Base-by-base conservation (phyloP, 2,329 filamentous ascomycete species). In the Trichoderma oligosporum region DNA sequence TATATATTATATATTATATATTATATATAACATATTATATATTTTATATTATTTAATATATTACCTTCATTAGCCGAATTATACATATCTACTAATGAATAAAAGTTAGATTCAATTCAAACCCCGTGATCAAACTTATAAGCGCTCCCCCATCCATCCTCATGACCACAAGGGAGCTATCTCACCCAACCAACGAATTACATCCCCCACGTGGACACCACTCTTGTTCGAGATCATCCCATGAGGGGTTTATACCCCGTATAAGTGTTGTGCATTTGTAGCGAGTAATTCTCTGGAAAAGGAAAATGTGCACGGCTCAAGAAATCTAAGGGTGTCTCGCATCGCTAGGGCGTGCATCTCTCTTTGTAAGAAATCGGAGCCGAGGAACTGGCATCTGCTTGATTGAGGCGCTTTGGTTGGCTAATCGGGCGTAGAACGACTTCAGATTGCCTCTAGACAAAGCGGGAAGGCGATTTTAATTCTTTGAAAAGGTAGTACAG, bases 171-270 rank as follows among this genome's bases (percentile, higher is more conserved):
- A n/a, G n/a, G n/a, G n/a, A n/a, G n/a, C n/a, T n/a, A n/a, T n/a
- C n/a, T n/a, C n/a, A 31, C 11, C 45, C 36, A 33, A 6, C 27
- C 52, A 39, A 36, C 67, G 65, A 69, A 68, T 68, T 66, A 69
- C 60, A 59, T 53, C 54, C 61, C 67, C 65, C 67, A 68, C 67
- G 67, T 68, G 65, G 62, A 24, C 51, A 35, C 25, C 29, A 36
- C 39, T 14, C 36, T 18, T 51, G 39, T 38, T 39, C 51, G 39
- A 38, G 22, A 38, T 36, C 39, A 12, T 45, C 51, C n/a, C 38
- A 44, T 45, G 41, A 41, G 38, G 16, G 36, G 48, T 31, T 52
- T 51, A 33, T 52, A 46, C 27, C 24, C 22, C 20, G n/a, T 29
- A 7, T 14, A 44, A n/a, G 33, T 49, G 33, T 22, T 16, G 25